Conservation (phyloP, 805 yeast species). For the Kuraishia molischiana region DNA sequence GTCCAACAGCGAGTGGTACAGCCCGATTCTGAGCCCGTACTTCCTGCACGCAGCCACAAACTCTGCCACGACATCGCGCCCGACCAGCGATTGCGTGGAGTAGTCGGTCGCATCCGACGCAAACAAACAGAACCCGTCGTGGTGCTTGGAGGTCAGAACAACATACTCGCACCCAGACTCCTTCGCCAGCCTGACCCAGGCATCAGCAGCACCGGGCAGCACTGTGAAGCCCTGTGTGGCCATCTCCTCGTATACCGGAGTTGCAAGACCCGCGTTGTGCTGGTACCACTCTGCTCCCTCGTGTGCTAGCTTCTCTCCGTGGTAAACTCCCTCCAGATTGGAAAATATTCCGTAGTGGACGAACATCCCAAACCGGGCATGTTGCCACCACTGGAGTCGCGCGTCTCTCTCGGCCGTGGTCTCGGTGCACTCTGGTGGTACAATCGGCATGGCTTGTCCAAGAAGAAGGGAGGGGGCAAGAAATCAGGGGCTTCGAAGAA, state of each 20-base stretch:
- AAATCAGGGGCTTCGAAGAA: no score
- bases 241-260: not conserved
- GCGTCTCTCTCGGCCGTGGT: conserved; percentile 3
- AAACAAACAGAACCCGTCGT: conserved; percentile 5
- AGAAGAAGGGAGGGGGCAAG: not conserved
- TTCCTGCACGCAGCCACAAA: conserved; percentile 3
- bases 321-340: conserved; percentile 4
- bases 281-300: conserved; percentile 4
- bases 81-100: not conserved
- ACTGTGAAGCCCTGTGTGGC: not conserved
- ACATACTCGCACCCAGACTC: conserved; percentile 5
- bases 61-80: conserved; percentile 4
- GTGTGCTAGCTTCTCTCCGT: conserved; percentile 2
- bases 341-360: conserved; percentile 5
- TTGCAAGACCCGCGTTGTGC: conserved; percentile 2
- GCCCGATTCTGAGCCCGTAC: conserved; percentile 4
- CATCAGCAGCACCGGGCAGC: not conserved
- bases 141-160: conserved; percentile 5
- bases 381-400: conserved; percentile 4
- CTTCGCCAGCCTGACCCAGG: conserved; percentile 1
- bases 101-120: conserved; percentile 3
- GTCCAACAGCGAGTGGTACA: conserved; percentile 4
- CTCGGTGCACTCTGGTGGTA: not conserved
- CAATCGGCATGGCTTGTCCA: not conserved
- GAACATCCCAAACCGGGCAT: conserved; percentile 6